phyloP scores from a whole-genome alignment of 1,284 basidiomycete genomes.

The Phenoliferia sp. region DNA sequence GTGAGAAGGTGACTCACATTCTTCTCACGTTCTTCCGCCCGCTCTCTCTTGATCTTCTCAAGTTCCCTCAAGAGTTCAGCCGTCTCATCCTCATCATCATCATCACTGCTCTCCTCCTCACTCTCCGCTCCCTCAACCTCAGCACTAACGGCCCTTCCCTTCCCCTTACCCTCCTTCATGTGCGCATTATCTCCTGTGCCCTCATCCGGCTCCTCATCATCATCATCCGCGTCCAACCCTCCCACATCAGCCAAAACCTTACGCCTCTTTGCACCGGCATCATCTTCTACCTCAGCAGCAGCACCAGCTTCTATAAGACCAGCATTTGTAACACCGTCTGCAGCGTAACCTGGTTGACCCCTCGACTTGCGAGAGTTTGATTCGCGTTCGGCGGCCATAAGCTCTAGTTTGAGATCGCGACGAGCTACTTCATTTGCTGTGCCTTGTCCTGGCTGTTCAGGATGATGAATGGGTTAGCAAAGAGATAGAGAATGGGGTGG shows the following conservation, averaged over 20 bases:
- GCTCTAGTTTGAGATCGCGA: slow-evolving; percentile 73
- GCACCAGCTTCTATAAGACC: slow-evolving; percentile 21
- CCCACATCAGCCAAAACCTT: slow-evolving; percentile 76
- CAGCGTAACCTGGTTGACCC: slow-evolving; percentile 50
- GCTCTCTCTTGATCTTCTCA: slow-evolving; percentile 90
- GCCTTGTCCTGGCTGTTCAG: slow-evolving; percentile 34
- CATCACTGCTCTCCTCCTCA: slow-evolving; percentile 53
- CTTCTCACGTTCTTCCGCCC: slow-evolving; percentile 83
- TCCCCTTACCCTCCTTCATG: slow-evolving; percentile 30
- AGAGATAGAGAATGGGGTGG: neutral
- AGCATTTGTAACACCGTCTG: neutral
- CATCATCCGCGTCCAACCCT: slow-evolving; percentile 63
- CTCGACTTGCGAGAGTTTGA: slow-evolving; percentile 68
- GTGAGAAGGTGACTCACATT: slow-evolving; percentile 41
- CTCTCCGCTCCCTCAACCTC: slow-evolving; percentile 40
- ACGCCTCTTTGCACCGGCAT: slow-evolving; percentile 66
- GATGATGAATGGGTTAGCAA: neutral
- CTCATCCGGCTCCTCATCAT: slow-evolving; percentile 42
- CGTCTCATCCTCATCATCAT: slow-evolving; percentile 82
- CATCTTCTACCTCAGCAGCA: slow-evolving; percentile 49
- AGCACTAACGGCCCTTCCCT: slow-evolving; percentile 19
- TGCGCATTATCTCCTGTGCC: slow-evolving; percentile 50
- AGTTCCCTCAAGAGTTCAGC: slow-evolving; percentile 86
- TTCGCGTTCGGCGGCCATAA: slow-evolving; percentile 73
- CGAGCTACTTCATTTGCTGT: slow-evolving; percentile 59